phyloP scores from a whole-genome alignment of 2,329 filamentous ascomycete species.

The Diatrype stigma region DNA sequence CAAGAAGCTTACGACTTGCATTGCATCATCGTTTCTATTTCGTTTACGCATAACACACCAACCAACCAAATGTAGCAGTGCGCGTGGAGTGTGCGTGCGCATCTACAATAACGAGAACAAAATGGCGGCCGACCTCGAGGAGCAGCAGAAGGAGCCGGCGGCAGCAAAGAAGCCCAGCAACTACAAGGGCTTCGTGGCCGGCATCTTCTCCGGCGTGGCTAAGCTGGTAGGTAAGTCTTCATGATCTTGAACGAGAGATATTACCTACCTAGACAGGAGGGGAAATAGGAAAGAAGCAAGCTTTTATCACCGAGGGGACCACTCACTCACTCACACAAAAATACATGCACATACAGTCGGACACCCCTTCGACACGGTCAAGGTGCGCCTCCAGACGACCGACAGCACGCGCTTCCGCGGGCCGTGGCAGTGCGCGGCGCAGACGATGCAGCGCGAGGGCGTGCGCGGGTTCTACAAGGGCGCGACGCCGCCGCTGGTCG shows the following conservation, averaged over 20 bases:
- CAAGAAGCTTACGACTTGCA: no score
- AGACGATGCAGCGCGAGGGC: conserved; percentile 84
- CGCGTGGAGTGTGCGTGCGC: no score
- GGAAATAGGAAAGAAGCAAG: conserved; percentile 1
- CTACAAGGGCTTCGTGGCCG: conserved; percentile 95
- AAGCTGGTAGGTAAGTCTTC: conserved; percentile 70
- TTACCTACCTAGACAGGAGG: no score
- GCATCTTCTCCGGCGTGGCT: conserved; percentile 90
- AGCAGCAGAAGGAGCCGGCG: conserved; percentile 3
- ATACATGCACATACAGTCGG: conserved; percentile 55
- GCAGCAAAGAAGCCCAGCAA: conserved; percentile 43
- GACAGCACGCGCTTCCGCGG: conserved; percentile 73
- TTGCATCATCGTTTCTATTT: no score
- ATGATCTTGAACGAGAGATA: background rate
- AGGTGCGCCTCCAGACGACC: conserved; percentile 91
- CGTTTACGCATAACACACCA: no score
- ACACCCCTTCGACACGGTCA: conserved; percentile 89
- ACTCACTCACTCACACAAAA: no score
- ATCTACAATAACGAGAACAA: no score
- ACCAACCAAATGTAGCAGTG: conserved; percentile 12
- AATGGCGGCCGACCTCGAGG: conserved; percentile 30
- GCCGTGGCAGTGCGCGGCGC: conserved; percentile 77
- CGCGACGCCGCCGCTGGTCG: conserved; percentile 83
- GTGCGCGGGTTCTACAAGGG: conserved; percentile 88
- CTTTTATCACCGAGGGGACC: background rate